Evolutionary conservation across 164 flowering plant species (phyloP).

Genomic region (Stephania japonica): DNA sequence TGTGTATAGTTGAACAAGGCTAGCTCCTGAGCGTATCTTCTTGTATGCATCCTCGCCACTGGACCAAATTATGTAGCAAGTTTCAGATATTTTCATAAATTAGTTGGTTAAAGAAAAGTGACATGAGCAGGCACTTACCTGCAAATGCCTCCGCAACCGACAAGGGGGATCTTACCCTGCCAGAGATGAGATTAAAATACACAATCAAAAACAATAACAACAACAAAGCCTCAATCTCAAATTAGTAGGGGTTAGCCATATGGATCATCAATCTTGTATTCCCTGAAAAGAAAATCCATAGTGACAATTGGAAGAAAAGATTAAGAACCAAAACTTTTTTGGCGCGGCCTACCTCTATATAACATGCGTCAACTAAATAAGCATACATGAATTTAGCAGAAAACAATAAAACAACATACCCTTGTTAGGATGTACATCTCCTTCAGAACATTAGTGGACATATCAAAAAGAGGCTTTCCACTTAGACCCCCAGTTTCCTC

Average conservation of each 20-base stretch:
- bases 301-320: too few species aligned
- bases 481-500: conserved; percentile 90
- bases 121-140: conserved; percentile 37
- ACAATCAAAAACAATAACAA: neutral
- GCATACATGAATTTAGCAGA: too few species aligned
- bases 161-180: conserved; percentile 87
- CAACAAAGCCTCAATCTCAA: too few species aligned
- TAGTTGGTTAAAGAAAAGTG: neutral
- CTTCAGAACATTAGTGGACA: conserved; percentile 73
- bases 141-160: conserved; percentile 95
- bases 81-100: neutral
- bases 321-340: too few species aligned
- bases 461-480: conserved; percentile 79
- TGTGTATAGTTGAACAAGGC: conserved; percentile 90
- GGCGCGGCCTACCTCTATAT: too few species aligned
- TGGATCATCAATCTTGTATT: neutral
- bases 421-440: conserved; percentile 89
- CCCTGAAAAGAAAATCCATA: neutral
- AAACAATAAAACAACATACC: conserved; percentile 36
- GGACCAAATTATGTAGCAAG: conserved; percentile 19
- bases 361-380: too few species aligned
- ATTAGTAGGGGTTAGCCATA: too few species aligned
- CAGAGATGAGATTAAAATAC: conserved; percentile 6
- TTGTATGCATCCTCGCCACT: conserved; percentile 98
- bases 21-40: conserved; percentile 91